These are phyloP conservation scores for Exophiala calicioides DNA, from an alignment of 2,329 filamentous ascomycete species.

Conservation along the genomic window DNA sequence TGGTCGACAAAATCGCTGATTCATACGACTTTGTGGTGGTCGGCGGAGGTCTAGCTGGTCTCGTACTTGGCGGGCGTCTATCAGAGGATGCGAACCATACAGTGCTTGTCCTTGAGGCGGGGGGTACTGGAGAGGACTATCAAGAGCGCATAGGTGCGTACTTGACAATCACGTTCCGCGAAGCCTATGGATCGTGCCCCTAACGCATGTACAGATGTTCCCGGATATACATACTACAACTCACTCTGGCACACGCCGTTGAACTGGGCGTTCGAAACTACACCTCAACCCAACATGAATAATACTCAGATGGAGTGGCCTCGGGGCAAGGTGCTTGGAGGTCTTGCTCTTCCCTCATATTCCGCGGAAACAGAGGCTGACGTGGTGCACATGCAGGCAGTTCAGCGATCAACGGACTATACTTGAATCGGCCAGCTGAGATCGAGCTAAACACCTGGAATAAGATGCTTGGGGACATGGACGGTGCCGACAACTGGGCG, in stretches of 20 bases:
- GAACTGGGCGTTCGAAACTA: conserved; percentile 38
- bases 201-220: conserved; percentile 33
- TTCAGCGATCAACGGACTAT: conserved; percentile 41
- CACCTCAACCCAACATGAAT: conserved; percentile 34
- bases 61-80: conserved; percentile 36
- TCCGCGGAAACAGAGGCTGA: conserved; percentile 3
- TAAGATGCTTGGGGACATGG: conserved; percentile 37
- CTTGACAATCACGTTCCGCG: background rate
- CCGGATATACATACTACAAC: conserved; percentile 38
- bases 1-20: conserved; percentile 31
- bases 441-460: conserved; percentile 39
- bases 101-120: conserved; percentile 38
- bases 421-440: conserved; percentile 38
- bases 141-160: conserved; percentile 37
- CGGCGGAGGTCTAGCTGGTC: conserved; percentile 36
- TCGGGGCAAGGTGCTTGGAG: conserved; percentile 39
- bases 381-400: conserved; percentile 29
- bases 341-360: conserved; percentile 15
- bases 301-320: conserved; percentile 38
- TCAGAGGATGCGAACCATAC: conserved; percentile 37
- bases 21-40: conserved; percentile 38
- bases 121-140: conserved; percentile 37
- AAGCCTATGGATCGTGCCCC: conserved; percentile 16
- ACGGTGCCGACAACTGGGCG: conserved; percentile 39
- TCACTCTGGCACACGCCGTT: conserved; percentile 40